Evolutionary conservation across 148 eudicot species (phyloP).

Genomic region (Heliamphora exappendiculata): DNA sequence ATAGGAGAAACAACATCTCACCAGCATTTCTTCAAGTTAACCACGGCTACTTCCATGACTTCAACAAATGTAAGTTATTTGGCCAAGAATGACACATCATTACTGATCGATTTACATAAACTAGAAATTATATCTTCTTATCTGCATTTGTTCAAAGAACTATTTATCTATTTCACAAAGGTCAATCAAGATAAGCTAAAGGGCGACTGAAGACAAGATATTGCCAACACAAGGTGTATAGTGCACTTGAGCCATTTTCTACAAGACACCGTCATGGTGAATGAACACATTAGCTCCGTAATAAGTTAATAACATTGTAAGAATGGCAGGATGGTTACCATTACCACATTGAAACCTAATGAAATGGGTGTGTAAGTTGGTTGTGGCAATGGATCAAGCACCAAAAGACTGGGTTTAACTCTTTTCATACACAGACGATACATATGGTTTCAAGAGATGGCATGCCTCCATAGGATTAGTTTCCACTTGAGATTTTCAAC

Average conservation of each 20-base stretch:
- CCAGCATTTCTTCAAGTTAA: not conserved
- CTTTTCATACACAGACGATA: no score
- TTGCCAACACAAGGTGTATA: not conserved
- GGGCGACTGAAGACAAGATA: not conserved
- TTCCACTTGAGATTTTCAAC: no score
- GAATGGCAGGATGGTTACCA: not conserved
- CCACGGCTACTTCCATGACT: not conserved
- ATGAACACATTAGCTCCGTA: not conserved
- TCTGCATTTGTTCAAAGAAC: no score
- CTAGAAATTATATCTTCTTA: no score
- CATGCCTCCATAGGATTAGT: no score
- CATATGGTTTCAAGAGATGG: no score
- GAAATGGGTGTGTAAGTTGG: no score
- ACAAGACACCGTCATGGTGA: not conserved
- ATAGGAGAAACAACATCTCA: not conserved
- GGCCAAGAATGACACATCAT: no score
- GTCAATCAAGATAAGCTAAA: not conserved
- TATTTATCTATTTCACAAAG: no score
- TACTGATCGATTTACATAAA: no score
- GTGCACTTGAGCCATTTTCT: not conserved
- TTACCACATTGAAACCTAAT: not conserved
- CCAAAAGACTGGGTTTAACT: no score
- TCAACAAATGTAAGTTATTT: not conserved
- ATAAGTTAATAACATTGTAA: not conserved
- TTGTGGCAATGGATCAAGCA: no score